Conservation (phyloP, 306 rosid species). For the Malus sylvestris region DNA sequence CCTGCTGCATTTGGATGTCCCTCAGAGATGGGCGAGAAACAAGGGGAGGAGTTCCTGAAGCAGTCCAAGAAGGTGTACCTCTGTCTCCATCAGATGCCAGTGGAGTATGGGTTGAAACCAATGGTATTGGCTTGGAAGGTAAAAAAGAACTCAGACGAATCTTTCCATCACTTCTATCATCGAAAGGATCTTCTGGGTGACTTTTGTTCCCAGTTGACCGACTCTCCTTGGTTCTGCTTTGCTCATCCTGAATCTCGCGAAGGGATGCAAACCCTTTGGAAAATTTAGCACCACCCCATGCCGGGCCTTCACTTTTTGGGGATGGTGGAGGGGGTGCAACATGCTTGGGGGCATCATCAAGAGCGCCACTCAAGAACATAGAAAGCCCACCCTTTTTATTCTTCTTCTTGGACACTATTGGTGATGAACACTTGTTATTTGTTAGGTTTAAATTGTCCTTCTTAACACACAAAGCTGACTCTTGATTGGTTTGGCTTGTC, state of each 20-base stretch:
- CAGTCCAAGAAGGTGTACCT: conserved; percentile 80
- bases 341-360: conserved; percentile 55
- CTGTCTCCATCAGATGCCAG: conserved; percentile 61
- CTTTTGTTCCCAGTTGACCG: conserved; percentile 26
- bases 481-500: conserved; percentile 23
- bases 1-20: conserved; percentile 95
- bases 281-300: conserved; percentile 90
- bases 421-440: conserved; percentile 29
- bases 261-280: conserved; percentile 59
- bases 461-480: conserved; percentile 21
- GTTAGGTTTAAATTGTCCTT: conserved; percentile 35
- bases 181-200: conserved; percentile 45
- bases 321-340: conserved; percentile 47
- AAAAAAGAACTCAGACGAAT: conserved; percentile 59
- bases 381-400: conserved; percentile 90
- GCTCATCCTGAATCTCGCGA: conserved; percentile 82
- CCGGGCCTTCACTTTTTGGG: conserved; percentile 72
- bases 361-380: conserved; percentile 94
- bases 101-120: conserved; percentile 31
- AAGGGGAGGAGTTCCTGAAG: conserved; percentile 84
- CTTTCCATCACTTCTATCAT: conserved; percentile 45
- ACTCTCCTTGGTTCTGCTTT: conserved; percentile 42
- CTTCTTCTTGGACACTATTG: conserved; percentile 63
- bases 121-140: conserved; percentile 84
- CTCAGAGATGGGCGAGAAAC: conserved; percentile 68